Evolutionary conservation across 1,284 basidiomycete genomes (phyloP).

Genomic region (Fistulina hepatica): DNA sequence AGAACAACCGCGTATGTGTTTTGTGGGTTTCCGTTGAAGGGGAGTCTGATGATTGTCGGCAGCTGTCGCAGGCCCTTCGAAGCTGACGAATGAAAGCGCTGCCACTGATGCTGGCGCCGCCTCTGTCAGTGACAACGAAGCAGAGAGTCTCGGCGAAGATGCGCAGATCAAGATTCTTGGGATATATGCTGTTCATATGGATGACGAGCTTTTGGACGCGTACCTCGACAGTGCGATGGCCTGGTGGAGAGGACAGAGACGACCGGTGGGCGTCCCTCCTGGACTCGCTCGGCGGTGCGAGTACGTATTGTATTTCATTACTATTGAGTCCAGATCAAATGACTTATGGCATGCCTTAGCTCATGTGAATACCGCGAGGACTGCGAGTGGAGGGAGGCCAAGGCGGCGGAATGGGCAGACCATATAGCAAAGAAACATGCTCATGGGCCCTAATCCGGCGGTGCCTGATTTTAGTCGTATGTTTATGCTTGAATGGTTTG

Average conservation of each 20-base stretch:
- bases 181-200: constrained; percentile 49
- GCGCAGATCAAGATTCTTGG: constrained; percentile 60
- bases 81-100: no score
- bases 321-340: constrained; percentile 6
- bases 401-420: constrained; percentile 34
- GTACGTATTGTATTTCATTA: constrained; percentile 33
- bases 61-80: no score
- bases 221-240: constrained; percentile 48
- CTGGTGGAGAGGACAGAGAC: constrained; percentile 68
- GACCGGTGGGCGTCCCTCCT: constrained; percentile 56
- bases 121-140: no score
- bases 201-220: constrained; percentile 42
- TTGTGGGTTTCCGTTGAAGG: no score
- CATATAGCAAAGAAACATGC: constrained; percentile 5
- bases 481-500: no score
- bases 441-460: background rate
- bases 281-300: constrained; percentile 53
- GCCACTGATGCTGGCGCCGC: no score
- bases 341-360: constrained; percentile 29
- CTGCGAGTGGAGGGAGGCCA: constrained; percentile 77
- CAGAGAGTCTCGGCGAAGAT: no score
- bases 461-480: background rate
- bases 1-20: no score
- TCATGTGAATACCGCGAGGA: constrained; percentile 70
- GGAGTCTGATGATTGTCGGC: no score